A percentile compares a stretch with the other conserved stretches of the same genome.
These are phyloP conservation scores for Combretum micranthum DNA, from an alignment of 345 rosid species.

Conservation along the genomic window DNA sequence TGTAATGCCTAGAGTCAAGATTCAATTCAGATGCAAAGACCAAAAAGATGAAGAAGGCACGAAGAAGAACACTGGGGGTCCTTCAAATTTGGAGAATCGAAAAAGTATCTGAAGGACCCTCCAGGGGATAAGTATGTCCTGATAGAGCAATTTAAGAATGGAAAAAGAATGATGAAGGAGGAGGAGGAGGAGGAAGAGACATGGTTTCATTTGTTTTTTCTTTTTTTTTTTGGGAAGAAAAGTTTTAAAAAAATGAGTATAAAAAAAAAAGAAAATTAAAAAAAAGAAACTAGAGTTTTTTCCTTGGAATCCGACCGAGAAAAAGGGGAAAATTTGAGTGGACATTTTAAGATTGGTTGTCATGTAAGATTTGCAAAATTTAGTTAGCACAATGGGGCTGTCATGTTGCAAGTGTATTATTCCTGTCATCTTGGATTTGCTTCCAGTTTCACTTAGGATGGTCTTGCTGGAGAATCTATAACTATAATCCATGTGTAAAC, in stretches of 20 bases:
- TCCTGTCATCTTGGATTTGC: background rate
- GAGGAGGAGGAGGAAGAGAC: constrained; percentile 10
- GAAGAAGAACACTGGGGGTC: constrained; percentile 26
- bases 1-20: background rate
- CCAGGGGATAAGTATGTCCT: constrained; percentile 3
- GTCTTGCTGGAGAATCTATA: too few relatives aligned
- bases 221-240: background rate
- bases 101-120: constrained; percentile 44
- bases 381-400: background rate
- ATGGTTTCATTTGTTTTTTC: background rate
- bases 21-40: background rate
- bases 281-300: background rate
- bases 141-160: background rate
- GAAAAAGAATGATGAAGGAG: constrained; percentile 5
- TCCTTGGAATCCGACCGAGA: constrained; percentile 13
- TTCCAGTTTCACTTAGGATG: too few relatives aligned
- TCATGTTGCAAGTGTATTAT: background rate
- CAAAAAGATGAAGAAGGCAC: background rate
- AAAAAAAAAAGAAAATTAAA: too few relatives aligned
- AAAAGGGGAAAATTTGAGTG: constrained; percentile 22
- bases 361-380: background rate
- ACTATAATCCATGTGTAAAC: too few relatives aligned
- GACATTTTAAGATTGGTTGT: constrained; percentile 4
- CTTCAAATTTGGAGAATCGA: constrained; percentile 20
- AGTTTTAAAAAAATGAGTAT: too few relatives aligned